Evolutionary conservation across 352 stramenopile genomes (phyloP), one percentile per base, ranked within the genome.

Genomic region (Globisporangium recalcitrans): DNA sequence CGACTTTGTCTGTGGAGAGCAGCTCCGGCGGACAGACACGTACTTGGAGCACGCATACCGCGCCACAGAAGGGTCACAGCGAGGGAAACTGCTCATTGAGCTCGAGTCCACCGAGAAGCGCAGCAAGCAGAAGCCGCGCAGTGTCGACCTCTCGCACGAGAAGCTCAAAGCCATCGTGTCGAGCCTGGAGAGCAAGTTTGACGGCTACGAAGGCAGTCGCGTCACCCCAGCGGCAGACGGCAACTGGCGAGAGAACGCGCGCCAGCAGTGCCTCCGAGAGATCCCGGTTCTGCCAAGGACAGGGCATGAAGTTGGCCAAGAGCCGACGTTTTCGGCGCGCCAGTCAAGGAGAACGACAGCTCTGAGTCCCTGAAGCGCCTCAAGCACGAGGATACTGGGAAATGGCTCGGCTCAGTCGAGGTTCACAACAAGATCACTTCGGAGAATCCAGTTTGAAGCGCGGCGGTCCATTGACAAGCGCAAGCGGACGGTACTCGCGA

Each of bases 111-210:
- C 86, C 22, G 74, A 86, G 48, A 90, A 91, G 40, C 75, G 83
- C 4, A 94, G 80, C 73, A 90, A 85, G 62, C 74, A 88, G 27
- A 84, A 90, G 32, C 86, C 87, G 34, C 75, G 77, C 24, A 89
- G 81, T 62, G 77, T 82, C 36, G 82, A 93, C 24, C 64, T 90
- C 21, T 63, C 27, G 1, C 76, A 90, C 40, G 70, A 75, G 36
- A 47, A 74, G 24, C 78, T 93, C 58, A 91, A 88, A 51, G 48
- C 65, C 26, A 75, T 95, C 47, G 84, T 96, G 9, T 61, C 71
- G 19, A 67, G 38, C 4, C 62, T 95, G 7, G 88, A 96, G 64
- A 67, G 52, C 9, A 78, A 73, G 32, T 95, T 95, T 47, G 84
- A 95, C 32, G 62, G 56, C 19, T 96, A 96, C 74, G 74, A 91